Evolutionary conservation across 129 eudicot species (phyloP), one percentile per base, ranked within the genome.

Genomic region (Ambrosia artemisiifolia): DNA sequence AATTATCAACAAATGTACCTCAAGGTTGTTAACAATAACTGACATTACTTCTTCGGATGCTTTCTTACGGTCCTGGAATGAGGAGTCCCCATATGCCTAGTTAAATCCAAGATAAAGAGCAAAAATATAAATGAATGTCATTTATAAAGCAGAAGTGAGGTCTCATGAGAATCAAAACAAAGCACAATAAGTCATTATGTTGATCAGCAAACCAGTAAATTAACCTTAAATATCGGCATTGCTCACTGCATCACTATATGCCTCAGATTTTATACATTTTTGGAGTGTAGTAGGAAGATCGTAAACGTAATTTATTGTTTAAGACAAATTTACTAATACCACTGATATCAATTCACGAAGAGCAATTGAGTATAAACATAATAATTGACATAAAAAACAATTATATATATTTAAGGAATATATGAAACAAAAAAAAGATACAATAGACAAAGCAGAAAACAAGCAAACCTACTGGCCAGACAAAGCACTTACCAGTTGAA

Each of bases 191-290:
- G 65, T 28, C 11, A 14, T 72, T 5, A 43, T 44, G 14, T 76
- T 40, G 24, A 57, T 16, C 75, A 69, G 55, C 69, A 49, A 43
- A 64, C 28, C 24, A 56, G 71, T 44, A 65, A 36, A 48, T 19
- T 63, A 55, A 94, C 99, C 99, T 90, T 84, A 70, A 94, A 94
- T 80, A 94, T 94, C 13, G 98, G 98, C 91, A 85, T 90, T 40
- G 98, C 98, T 71, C 72, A 94, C 99, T 46, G 99, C 99, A 79
- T 94, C 99, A 66, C 91, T 87, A 73, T 94, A 94, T 73, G 98
- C 88, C 88, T 88, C 98, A 64, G 98, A 85, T 75, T 88, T 88
- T 65, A 90, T 88, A 80, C 99, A 94, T 69, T 90, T 94, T 82
- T 80, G 85, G 74, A 94, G 97, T 68, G 96, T 88, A 64, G 90